Evolutionary conservation across 805 yeast genomes (phyloP), one percentile per base, ranked within the genome.

Genomic region (Metschnikowia chrysomelidarum): DNA sequence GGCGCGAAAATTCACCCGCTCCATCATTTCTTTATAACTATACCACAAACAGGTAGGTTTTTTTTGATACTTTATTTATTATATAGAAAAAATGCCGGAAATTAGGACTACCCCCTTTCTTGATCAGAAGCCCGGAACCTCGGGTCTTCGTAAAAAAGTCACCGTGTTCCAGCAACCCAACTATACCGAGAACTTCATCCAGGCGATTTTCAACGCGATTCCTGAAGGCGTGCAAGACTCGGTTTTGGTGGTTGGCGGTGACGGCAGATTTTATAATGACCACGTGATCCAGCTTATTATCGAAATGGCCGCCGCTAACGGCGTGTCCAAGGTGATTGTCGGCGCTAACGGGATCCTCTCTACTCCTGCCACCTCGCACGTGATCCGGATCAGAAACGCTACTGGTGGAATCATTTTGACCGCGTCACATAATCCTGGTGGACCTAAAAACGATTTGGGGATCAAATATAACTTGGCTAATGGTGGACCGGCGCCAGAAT

Each of bases 401-500:
- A 87, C 96, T 9, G 98, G 98, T 43, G 98, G 98, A 44, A 91
- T 91, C 64, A 87, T 93, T 48, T 71, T 91, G 55, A 91, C 98
- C 7, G 98, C 98, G 2, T 83, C 95, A 16, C 98, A 91, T 64
- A 91, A 91, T 63, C 98, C 98, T 12, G 98, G 98, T 59, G 97
- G 98, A 7, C 96, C 96, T 39, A 65, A 73, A 18, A 80, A 85
- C 46, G 98, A 91, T 59, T 73, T 88, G 57, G 98, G 98, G 36
- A 91, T 91, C 70, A 91, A 91, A 68, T 93, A 93, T 69, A 93
- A 91, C 62, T 70, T 93, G 60, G 76, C 85, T 46, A 91, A 91
- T 57, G 98, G 98, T 49, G 98, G 96, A 3, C 98, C 98, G 26
- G 98, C 98, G 8, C 98, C 98, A 9, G 98, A 91, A 61, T 66